Evolutionary conservation across 2,329 filamentous ascomycete genomes (phyloP).

Genomic region (Apiospora hydei): DNA sequence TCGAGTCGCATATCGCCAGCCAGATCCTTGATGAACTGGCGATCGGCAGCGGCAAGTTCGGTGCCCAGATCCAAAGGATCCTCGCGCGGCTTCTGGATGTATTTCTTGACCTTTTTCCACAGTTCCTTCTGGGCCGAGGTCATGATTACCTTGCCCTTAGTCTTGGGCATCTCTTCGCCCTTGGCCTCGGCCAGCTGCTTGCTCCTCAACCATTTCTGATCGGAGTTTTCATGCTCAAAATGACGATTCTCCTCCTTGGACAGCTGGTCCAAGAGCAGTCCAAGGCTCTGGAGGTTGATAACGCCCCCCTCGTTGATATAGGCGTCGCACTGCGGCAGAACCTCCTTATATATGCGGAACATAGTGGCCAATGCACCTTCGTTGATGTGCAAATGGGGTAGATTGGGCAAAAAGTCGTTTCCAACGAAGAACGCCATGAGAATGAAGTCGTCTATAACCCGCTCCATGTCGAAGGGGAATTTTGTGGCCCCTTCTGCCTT

Average conservation of each 20-base stretch:
- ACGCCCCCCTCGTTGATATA: slow-evolving; percentile 97
- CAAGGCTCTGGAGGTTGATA: slow-evolving; percentile 85
- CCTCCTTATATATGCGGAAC: slow-evolving; percentile 95
- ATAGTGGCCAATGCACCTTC: slow-evolving; percentile 96
- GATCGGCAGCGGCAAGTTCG: slow-evolving; percentile 80
- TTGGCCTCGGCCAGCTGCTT: slow-evolving; percentile 79
- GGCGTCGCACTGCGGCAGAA: slow-evolving; percentile 85
- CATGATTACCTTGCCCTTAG: slow-evolving; percentile 72
- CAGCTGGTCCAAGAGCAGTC: slow-evolving; percentile 80
- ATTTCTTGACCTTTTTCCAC: slow-evolving; percentile 84
- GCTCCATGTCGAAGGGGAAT: slow-evolving; percentile 91
- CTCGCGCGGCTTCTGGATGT: slow-evolving; percentile 72
- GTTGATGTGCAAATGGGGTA: slow-evolving; percentile 97
- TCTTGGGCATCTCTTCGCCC: slow-evolving; percentile 64
- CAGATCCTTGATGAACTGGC: slow-evolving; percentile 91
- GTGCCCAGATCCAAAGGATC: slow-evolving; percentile 76
- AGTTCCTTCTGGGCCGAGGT: slow-evolving; percentile 82
- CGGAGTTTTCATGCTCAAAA: slow-evolving; percentile 88
- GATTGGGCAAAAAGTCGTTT: slow-evolving; percentile 97
- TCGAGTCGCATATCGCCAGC: slow-evolving; percentile 68
- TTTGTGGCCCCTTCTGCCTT: slow-evolving; percentile 74
- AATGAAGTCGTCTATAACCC: slow-evolving; percentile 98
- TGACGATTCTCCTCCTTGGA: slow-evolving; percentile 90
- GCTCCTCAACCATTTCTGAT: slow-evolving; percentile 90
- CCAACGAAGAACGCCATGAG: slow-evolving; percentile 99